Evolutionary conservation across 805 yeast genomes (phyloP).

Genomic region (Candida railenensis): DNA sequence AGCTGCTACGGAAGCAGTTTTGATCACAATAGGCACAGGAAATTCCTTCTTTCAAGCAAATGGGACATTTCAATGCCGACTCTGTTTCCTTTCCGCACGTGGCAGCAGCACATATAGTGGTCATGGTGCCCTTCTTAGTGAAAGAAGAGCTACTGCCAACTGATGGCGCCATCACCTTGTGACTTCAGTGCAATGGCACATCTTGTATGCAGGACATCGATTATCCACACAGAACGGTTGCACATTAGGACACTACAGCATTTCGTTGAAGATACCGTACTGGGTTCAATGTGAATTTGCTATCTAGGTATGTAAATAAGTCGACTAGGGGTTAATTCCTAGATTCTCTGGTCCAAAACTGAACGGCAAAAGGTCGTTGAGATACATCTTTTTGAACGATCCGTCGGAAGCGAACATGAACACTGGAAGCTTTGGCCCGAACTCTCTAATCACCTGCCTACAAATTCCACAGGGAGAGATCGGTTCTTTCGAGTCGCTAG

Average conservation of each 20-base stretch:
- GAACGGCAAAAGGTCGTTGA: slow-evolving; percentile 70
- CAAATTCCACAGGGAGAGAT: slow-evolving; percentile 95
- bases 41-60: slow-evolving; percentile 74
- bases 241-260: too few species aligned
- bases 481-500: slow-evolving; percentile 56
- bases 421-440: slow-evolving; percentile 57
- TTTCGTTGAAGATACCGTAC: too few species aligned
- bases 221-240: too few species aligned
- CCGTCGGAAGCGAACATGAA: slow-evolving; percentile 68
- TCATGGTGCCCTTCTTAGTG: too few species aligned
- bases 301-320: too few species aligned
- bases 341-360: slow-evolving; percentile 85
- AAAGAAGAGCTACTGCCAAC: too few species aligned
- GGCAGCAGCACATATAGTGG: slow-evolving; percentile 62
- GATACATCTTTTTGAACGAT: slow-evolving; percentile 39
- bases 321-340: too few species aligned
- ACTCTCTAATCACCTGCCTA: slow-evolving; percentile 86
- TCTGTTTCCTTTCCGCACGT: slow-evolving; percentile 82
- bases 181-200: too few species aligned
- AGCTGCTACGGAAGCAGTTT: slow-evolving; percentile 71
- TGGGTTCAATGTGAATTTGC: too few species aligned
- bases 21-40: slow-evolving; percentile 77
- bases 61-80: slow-evolving; percentile 82
- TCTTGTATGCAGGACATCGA: too few species aligned
- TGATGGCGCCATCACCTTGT: too few species aligned